These are phyloP conservation scores for Cucumis sativus DNA, from an alignment of 306 rosid genomes.

Conservation along the genomic window Cucumber_9930_V3 NC_026658.2:25076001-25076500, in stretches of 20 bases:
- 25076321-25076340: constrained; percentile 14
- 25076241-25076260: constrained; percentile 22
- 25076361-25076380: constrained; percentile 8
- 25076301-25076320: neutral
- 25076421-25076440: too few relatives aligned
- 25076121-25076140: constrained; percentile 15
- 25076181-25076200: constrained; percentile 15
- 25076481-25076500: too few relatives aligned
- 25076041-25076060: neutral
- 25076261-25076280: constrained; percentile 38
- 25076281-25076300: neutral
- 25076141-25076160: constrained; percentile 33
- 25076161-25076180: neutral
- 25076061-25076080: constrained; percentile 8
- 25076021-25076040: constrained; percentile 2
- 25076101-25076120: neutral
- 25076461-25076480: too few relatives aligned
- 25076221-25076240: constrained; percentile 1
- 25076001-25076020: constrained; percentile 33
- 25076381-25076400: constrained; percentile 16
- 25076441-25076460: too few relatives aligned
- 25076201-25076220: constrained; percentile 20
- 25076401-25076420: neutral
- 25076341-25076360: constrained; percentile 28
- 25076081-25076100: constrained; percentile 20